A percentile compares a stretch with the other conserved stretches of the same genome.
phyloP scores from a whole-genome alignment of 495 filamentous ascomycete genomes.

The Hyaloscypha bicolor region DNA sequence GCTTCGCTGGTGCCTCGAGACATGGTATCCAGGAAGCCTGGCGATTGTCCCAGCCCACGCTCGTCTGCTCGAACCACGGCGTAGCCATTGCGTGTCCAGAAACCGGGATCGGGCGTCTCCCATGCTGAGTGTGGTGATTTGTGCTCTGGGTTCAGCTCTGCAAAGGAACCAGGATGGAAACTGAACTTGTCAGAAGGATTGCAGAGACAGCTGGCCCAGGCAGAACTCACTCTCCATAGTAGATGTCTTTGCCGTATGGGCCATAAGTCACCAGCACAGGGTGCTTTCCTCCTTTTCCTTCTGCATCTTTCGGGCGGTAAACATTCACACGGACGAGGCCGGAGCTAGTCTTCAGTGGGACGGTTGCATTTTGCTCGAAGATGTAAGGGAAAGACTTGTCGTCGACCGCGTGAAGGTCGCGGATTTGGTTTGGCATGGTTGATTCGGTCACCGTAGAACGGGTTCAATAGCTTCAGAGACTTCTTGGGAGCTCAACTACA shows the following conservation, averaged over 20 bases:
- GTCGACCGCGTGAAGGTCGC: constrained; percentile 6
- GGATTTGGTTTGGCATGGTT: constrained; percentile 18
- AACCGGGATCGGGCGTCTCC: constrained; percentile 48
- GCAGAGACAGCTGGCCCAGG: not conserved
- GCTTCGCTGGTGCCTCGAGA: constrained; percentile 43
- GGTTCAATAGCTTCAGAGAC: not conserved
- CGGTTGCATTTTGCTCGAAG: constrained; percentile 27
- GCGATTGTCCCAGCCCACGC: constrained; percentile 43
- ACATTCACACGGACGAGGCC: constrained; percentile 22
- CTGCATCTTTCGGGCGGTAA: constrained; percentile 22
- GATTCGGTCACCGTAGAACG: constrained; percentile 3
- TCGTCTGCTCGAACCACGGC: constrained; percentile 47
- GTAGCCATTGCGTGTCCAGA: constrained; percentile 46
- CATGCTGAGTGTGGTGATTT: constrained; percentile 35
- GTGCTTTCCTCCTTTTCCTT: constrained; percentile 26
- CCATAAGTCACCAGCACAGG: constrained; percentile 60
- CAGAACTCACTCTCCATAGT: constrained; percentile 43
- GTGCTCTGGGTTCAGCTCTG: constrained; percentile 51
- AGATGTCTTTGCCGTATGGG: constrained; percentile 68
- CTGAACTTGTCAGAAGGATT: constrained; percentile 5
- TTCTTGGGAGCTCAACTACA: not conserved
- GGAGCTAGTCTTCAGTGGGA: constrained; percentile 15
- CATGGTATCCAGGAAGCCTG: constrained; percentile 44
- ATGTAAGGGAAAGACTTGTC: constrained; percentile 11
- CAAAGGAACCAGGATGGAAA: constrained; percentile 46